Percentiles rank a stretch among this genome's conserved stretches.
These are phyloP conservation scores for Chamaenerion angustifolium DNA, from an alignment of 345 rosid genomes.

Conservation along the genomic window DNA sequence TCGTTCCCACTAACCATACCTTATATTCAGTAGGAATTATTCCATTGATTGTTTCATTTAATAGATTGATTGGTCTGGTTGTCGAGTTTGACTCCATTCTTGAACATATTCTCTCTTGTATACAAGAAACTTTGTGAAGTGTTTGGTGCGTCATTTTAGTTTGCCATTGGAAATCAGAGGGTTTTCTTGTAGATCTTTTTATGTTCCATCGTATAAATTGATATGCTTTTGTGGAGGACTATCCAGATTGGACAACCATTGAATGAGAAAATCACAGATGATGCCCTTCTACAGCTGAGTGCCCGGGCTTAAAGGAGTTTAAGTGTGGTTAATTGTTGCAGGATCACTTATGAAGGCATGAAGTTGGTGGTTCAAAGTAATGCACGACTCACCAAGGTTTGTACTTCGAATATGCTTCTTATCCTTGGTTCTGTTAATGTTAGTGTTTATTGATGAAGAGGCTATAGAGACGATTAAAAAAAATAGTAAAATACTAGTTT, in stretches of 20 bases:
- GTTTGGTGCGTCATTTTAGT: constrained; percentile 33
- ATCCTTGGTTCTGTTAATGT: neutral
- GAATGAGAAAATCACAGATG: constrained; percentile 83
- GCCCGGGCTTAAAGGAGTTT: constrained; percentile 66
- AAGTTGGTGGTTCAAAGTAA: constrained; percentile 43
- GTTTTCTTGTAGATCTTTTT: constrained; percentile 22
- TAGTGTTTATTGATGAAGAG: too few relatives aligned
- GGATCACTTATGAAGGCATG: constrained; percentile 64
- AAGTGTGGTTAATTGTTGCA: constrained; percentile 64
- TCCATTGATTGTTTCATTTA: constrained; percentile 7
- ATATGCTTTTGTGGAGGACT: constrained; percentile 60
- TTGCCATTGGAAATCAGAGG: constrained; percentile 29
- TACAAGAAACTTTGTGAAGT: constrained; percentile 24
- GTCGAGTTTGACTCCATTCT: constrained; percentile 3
- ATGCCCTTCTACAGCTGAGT: constrained; percentile 49
- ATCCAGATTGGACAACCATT: constrained; percentile 65
- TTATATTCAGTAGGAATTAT: neutral
- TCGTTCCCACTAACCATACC: neutral
- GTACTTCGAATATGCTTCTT: constrained; percentile 2
- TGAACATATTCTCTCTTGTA: neutral
- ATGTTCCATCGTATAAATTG: constrained; percentile 34
- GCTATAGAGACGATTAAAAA: too few relatives aligned
- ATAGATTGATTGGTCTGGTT: constrained; percentile 1
- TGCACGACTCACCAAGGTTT: constrained; percentile 58
- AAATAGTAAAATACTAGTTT: too few relatives aligned